These are phyloP conservation scores for Fusarium acutatum DNA, from an alignment of 2,329 filamentous ascomycete species.

Conservation along the genomic window DNA sequence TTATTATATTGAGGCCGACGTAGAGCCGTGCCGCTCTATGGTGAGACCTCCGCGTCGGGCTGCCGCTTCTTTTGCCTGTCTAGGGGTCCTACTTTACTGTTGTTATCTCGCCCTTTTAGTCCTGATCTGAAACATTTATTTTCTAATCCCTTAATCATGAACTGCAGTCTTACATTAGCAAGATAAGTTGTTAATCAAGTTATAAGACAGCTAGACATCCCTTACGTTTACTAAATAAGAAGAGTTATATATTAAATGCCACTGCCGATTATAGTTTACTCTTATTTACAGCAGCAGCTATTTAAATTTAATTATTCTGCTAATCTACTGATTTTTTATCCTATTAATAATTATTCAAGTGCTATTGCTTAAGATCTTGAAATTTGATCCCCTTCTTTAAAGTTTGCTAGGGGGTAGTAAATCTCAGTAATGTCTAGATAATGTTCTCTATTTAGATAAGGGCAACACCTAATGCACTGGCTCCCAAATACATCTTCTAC, in stretches of 20 bases:
- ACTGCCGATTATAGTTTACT: too few relatives aligned
- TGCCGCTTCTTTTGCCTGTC: neutral
- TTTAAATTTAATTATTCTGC: too few relatives aligned
- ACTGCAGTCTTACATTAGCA: neutral
- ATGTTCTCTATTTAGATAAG: neutral
- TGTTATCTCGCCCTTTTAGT: too few relatives aligned
- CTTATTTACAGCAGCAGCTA: too few relatives aligned
- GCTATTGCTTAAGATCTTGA: too few relatives aligned
- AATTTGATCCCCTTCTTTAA: too few relatives aligned
- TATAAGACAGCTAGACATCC: neutral
- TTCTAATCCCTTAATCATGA: neutral
- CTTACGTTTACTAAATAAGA: neutral
- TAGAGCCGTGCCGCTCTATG: neutral
- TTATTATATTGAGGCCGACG: neutral
- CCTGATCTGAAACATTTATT: neutral
- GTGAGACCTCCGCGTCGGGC: neutral
- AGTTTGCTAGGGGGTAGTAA: rapidly evolving
- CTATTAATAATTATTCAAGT: too few relatives aligned
- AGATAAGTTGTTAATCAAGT: too few relatives aligned
- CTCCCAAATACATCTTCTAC: neutral
- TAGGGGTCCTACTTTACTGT: too few relatives aligned
- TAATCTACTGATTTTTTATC: too few relatives aligned
- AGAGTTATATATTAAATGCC: neutral
- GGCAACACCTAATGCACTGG: rapidly evolving
- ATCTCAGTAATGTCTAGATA: neutral